Conservation (phyloP, 176 grass and related monocot species). For the Dendrocalamus sinicus region DNA sequence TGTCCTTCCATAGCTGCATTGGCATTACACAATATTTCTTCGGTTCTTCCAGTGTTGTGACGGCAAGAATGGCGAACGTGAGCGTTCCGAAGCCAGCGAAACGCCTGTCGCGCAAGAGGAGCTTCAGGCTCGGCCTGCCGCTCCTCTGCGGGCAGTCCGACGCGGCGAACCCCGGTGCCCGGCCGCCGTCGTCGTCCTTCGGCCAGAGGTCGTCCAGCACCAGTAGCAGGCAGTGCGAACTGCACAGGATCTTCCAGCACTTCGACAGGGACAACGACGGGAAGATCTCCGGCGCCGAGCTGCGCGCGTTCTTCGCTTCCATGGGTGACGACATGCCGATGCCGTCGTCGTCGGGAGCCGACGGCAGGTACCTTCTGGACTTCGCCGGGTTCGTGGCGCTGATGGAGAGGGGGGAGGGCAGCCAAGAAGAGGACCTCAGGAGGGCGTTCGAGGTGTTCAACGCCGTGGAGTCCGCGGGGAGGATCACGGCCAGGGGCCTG, state of each 20-base stretch:
- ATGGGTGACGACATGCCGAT: slow-evolving; percentile 73
- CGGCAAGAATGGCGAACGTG: slow-evolving; percentile 47
- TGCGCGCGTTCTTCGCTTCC: slow-evolving; percentile 71
- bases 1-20: slow-evolving; percentile 38
- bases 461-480: slow-evolving; percentile 68
- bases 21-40: slow-evolving; percentile 14
- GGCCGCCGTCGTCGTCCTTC: slow-evolving; percentile 43
- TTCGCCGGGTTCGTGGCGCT: slow-evolving; percentile 81
- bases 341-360: slow-evolving; percentile 40
- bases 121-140: slow-evolving; percentile 65
- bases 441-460: slow-evolving; percentile 93
- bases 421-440: slow-evolving; percentile 73
- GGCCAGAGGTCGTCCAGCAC: slow-evolving; percentile 32
- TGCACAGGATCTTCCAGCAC: slow-evolving; percentile 80
- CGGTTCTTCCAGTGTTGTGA: slow-evolving; percentile 26
- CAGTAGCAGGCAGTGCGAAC: slow-evolving; percentile 47
- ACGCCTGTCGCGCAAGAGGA: slow-evolving; percentile 55
- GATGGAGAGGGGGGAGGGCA: slow-evolving; percentile 68
- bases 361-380: slow-evolving; percentile 59
- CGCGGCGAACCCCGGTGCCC: slow-evolving; percentile 21
- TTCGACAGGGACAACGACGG: slow-evolving; percentile 86
- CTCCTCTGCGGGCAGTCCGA: slow-evolving; percentile 58
- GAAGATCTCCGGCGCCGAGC: slow-evolving; percentile 75
- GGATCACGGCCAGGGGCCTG: slow-evolving; percentile 81
- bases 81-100: slow-evolving; percentile 48